These are phyloP conservation scores for Cercospora canescens DNA, from an alignment of 2,329 filamentous ascomycete genomes.

Conservation along the genomic window DNA sequence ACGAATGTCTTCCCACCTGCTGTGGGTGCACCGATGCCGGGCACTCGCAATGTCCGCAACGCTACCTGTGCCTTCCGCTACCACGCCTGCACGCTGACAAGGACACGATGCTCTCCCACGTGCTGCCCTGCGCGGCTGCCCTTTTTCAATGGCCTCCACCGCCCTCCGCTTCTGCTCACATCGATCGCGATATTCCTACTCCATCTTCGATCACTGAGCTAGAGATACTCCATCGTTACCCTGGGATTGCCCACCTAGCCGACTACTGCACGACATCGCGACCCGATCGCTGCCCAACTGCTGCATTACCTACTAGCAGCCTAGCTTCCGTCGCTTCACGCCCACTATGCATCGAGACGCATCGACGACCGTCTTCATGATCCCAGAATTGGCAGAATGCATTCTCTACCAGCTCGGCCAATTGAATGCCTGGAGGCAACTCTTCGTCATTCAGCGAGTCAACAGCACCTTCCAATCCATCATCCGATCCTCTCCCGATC, in stretches of 20 bases:
- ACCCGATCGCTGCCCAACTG: background rate
- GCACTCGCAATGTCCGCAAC: constrained; percentile 9
- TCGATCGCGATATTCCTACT: background rate
- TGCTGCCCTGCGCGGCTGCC: background rate
- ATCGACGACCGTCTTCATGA: constrained; percentile 18
- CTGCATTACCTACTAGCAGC: constrained; percentile 3
- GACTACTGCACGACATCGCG: background rate
- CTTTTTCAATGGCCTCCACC: background rate
- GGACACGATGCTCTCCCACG: background rate
- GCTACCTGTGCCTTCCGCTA: constrained; percentile 12
- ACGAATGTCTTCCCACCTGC: background rate
- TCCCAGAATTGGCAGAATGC: constrained; percentile 25
- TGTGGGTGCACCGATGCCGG: constrained; percentile 2
- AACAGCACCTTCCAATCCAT: constrained; percentile 21
- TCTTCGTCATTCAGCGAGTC: constrained; percentile 24
- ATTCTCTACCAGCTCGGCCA: constrained; percentile 23
- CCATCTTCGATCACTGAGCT: background rate
- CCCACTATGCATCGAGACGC: constrained; percentile 17
- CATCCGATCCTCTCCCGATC: constrained; percentile 20
- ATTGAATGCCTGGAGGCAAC: constrained; percentile 20
- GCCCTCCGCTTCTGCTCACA: background rate
- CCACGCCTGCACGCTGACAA: background rate
- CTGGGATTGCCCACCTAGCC: background rate
- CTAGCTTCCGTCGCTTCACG: background rate
- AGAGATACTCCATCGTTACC: background rate